These are phyloP conservation scores for Piromyces finnis DNA, from an alignment of 192 early-diverging fungal genomes.

Conservation along the genomic window DNA sequence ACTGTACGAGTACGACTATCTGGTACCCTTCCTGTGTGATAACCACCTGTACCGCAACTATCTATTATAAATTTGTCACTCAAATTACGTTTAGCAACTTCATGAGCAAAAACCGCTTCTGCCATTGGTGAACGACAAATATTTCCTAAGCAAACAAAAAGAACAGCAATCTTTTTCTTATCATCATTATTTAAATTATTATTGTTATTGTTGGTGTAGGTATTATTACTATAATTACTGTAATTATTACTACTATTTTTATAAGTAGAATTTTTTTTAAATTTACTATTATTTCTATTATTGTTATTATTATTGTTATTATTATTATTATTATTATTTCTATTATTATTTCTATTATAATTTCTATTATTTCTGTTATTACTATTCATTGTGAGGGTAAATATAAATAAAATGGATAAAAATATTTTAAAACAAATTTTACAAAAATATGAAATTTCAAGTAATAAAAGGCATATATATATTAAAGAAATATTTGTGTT, in stretches of 20 bases:
- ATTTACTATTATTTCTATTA: no score
- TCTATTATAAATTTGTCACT: slow-evolving; percentile 54
- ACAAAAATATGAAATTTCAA: no score
- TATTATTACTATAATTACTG: not conserved
- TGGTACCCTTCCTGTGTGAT: slow-evolving; percentile 29
- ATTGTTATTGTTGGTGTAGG: not conserved
- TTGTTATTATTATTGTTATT: no score
- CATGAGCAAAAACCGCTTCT: slow-evolving; percentile 73
- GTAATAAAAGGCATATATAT: no score
- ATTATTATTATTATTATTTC: no score
- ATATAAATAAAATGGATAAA: no score
- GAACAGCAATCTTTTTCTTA: slow-evolving; percentile 9
- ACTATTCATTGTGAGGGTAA: no score
- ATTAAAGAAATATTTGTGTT: no score
- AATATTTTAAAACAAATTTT: no score
- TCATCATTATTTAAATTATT: not conserved
- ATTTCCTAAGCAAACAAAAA: slow-evolving; percentile 58
- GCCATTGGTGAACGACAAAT: slow-evolving; percentile 85
- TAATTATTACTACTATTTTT: not conserved
- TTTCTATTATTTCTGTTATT: no score
- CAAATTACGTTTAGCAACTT: slow-evolving; percentile 35
- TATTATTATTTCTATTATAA: no score
- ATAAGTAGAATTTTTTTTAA: no score
- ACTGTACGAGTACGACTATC: not conserved
- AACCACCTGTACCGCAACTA: slow-evolving; percentile 71